These are phyloP conservation scores for Candida taoyuanica DNA, from an alignment of 805 yeast species.

Conservation along the genomic window DNA sequence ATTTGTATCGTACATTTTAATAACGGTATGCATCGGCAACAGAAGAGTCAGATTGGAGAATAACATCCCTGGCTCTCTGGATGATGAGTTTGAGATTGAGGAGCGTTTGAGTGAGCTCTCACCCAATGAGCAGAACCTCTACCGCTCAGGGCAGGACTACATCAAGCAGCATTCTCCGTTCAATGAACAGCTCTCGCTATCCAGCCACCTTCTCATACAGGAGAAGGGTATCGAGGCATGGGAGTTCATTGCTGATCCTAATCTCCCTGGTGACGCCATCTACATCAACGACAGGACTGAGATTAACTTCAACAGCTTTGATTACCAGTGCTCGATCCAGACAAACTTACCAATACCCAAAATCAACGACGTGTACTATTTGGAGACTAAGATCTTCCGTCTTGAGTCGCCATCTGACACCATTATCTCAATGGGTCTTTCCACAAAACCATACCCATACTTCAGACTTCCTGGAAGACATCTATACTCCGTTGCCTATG, in stretches of 20 bases:
- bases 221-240: constrained; percentile 83
- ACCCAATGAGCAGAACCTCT: constrained; percentile 52
- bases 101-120: constrained; percentile 45
- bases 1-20: constrained; percentile 1
- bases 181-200: constrained; percentile 27
- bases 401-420: constrained; percentile 32
- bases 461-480: constrained; percentile 73
- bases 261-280: constrained; percentile 45
- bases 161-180: constrained; percentile 22
- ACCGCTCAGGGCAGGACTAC: constrained; percentile 41
- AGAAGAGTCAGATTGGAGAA: constrained; percentile 18
- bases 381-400: constrained; percentile 58
- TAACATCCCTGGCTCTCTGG: constrained; percentile 51
- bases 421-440: constrained; percentile 59
- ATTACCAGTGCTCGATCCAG: constrained; percentile 38
- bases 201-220: constrained; percentile 43
- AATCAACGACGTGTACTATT: constrained; percentile 60
- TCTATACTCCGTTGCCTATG: constrained; percentile 66
- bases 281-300: constrained; percentile 44
- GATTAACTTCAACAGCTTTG: constrained; percentile 26
- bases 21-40: constrained; percentile 3
- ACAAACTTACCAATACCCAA: constrained; percentile 41
- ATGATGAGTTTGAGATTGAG: constrained; percentile 41
- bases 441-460: constrained; percentile 69
- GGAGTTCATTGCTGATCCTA: constrained; percentile 53